Evolutionary conservation across 2,329 filamentous ascomycete genomes (phyloP).

Genomic region (Thermochaetoides dissita): DNA sequence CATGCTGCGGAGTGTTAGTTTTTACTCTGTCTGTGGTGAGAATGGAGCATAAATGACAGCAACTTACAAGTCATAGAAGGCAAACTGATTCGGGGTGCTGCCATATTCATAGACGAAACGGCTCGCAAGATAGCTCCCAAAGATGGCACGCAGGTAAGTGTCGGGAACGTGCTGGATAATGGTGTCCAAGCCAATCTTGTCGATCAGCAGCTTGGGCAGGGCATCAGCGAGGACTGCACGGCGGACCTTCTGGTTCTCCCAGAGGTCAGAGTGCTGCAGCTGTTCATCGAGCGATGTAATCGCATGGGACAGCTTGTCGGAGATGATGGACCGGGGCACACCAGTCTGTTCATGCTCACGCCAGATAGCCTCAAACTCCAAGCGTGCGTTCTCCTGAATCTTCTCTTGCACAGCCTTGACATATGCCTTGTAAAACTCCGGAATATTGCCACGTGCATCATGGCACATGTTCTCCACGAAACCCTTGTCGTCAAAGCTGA

Average conservation of each 20-base stretch:
- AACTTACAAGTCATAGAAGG: slow-evolving; percentile 94
- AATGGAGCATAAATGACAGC: background rate
- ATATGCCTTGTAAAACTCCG: slow-evolving; percentile 85
- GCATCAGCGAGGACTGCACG: slow-evolving; percentile 70
- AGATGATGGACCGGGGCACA: slow-evolving; percentile 68
- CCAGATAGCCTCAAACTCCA: slow-evolving; percentile 99
- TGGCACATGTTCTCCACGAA: slow-evolving; percentile 95
- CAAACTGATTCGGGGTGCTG: slow-evolving; percentile 84
- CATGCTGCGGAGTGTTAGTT: slow-evolving; percentile 7
- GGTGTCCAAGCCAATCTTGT: slow-evolving; percentile 82
- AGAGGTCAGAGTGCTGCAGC: slow-evolving; percentile 81
- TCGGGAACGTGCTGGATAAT: slow-evolving; percentile 81
- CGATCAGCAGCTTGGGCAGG: slow-evolving; percentile 65
- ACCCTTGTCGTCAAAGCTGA: slow-evolving; percentile 81
- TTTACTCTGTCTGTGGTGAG: background rate
- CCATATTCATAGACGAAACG: slow-evolving; percentile 95
- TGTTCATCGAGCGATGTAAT: slow-evolving; percentile 97
- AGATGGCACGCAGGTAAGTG: slow-evolving; percentile 84
- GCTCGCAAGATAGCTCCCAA: slow-evolving; percentile 86
- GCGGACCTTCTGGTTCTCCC: slow-evolving; percentile 69
- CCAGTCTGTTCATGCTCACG: slow-evolving; percentile 77
- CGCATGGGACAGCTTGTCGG: slow-evolving; percentile 76
- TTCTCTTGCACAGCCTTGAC: slow-evolving; percentile 82
- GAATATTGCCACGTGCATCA: slow-evolving; percentile 54
- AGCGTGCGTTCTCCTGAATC: slow-evolving; percentile 77